Conservation (phyloP, 345 rosid genomes). For the Laguncularia racemosa region DNA sequence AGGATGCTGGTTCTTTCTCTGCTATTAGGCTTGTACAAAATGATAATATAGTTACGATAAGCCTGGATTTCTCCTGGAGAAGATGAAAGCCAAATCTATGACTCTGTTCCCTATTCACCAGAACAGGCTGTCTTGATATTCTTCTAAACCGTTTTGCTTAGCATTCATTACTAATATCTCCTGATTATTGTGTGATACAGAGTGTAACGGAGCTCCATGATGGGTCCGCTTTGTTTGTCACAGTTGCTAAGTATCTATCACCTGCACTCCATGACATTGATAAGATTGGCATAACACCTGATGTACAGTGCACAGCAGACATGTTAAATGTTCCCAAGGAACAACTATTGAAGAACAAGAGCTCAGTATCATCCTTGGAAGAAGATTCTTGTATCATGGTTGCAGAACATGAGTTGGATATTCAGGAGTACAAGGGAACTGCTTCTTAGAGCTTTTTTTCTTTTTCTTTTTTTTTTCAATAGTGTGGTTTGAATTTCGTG, state of each 20-base stretch:
- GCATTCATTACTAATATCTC: background rate
- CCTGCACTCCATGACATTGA: conserved; percentile 87
- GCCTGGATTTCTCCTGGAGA: background rate
- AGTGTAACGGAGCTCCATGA: conserved; percentile 81
- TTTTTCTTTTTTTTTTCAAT: conserved; percentile 23
- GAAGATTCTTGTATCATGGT: conserved; percentile 87
- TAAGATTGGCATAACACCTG: conserved; percentile 73
- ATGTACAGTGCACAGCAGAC: conserved; percentile 78
- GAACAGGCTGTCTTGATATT: too few species aligned
- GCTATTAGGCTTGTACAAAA: conserved; percentile 3
- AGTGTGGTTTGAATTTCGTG: conserved; percentile 14
- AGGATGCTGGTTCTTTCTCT: background rate
- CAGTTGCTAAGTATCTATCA: conserved; percentile 85
- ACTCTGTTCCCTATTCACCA: too few species aligned
- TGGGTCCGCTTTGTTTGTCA: conserved; percentile 85
- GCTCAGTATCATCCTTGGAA: conserved; percentile 55
- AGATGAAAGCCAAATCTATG: too few species aligned
- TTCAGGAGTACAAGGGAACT: conserved; percentile 48
- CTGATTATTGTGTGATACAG: conserved; percentile 20
- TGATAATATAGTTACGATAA: too few species aligned
- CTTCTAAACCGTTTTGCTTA: too few species aligned
- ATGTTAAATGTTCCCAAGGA: conserved; percentile 51
- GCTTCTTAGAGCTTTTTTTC: conserved; percentile 51
- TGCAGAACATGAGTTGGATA: conserved; percentile 77
- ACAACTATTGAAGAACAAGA: conserved; percentile 27